These are phyloP conservation scores for Dryas drummondii DNA, from an alignment of 306 rosid species.

Conservation along the genomic window DNA sequence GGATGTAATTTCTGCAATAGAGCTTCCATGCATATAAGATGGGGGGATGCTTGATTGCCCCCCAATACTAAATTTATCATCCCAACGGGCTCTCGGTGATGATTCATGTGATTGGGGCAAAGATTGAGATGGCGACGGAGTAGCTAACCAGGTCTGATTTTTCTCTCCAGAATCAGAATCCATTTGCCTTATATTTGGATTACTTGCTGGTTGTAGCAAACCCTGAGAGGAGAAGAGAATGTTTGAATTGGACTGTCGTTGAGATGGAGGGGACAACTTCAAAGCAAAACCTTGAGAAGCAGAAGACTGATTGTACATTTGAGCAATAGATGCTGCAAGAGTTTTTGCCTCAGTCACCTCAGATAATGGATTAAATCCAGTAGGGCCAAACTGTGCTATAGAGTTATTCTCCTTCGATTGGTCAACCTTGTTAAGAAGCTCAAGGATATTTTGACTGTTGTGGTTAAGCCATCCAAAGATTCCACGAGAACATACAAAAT, in stretches of 20 bases:
- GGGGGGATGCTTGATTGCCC: slow-evolving; percentile 31
- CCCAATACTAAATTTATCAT: slow-evolving; percentile 27
- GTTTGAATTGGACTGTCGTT: slow-evolving; percentile 31
- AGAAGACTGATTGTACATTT: slow-evolving; percentile 36
- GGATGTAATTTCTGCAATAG: slow-evolving; percentile 33
- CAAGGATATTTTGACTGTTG: slow-evolving; percentile 45
- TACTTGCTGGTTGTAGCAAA: slow-evolving; percentile 30
- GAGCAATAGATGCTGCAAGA: slow-evolving; percentile 28
- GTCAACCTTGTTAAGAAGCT: slow-evolving; percentile 46
- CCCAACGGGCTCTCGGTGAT: slow-evolving; percentile 41
- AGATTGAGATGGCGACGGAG: slow-evolving; percentile 30
- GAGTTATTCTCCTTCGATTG: slow-evolving; percentile 35
- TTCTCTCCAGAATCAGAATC: slow-evolving; percentile 36
- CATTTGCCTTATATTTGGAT: slow-evolving; percentile 31
- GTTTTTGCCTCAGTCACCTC: slow-evolving; percentile 30
- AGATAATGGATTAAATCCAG: slow-evolving; percentile 31
- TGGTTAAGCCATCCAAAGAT: slow-evolving; percentile 13
- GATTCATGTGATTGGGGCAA: slow-evolving; percentile 32
- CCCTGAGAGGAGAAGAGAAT: slow-evolving; percentile 35
- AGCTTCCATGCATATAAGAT: slow-evolving; percentile 29
- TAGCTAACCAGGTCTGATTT: slow-evolving; percentile 29
- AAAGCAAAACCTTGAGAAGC: slow-evolving; percentile 43
- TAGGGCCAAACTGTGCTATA: slow-evolving; percentile 29
- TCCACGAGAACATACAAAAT: slow-evolving; percentile 9
- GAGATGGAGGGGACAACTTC: slow-evolving; percentile 47